Base-by-base conservation (phyloP, 306 rosid species). In the Vachellia collinsii region DNA sequence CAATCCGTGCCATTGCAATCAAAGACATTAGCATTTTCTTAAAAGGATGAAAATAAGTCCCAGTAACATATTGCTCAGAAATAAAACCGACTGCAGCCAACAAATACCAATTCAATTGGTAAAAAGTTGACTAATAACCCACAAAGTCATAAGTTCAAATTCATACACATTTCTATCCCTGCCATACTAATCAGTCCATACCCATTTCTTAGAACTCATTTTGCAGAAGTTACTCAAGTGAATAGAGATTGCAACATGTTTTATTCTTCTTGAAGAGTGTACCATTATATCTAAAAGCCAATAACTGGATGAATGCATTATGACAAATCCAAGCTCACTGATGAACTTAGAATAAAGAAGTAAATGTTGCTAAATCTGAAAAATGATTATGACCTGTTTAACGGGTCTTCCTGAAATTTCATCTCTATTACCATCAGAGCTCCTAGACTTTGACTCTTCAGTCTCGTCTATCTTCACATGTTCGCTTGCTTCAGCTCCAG, bases 361-460 rank as follows among this genome's bases (percentile, higher is more conserved):
- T n/a, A n/a, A n/a, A 63, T 38, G 48, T 54, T 34, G 75, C 39
- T 67, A 19, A 53, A 67, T 22, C 0, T n/a, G 17, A 68, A 86
- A 69, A 56, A 76, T 73, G 46, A 58, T 43, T 14, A 39, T 86
- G 77, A 93, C 99, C 95, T 92, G 89, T 74, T 82, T 78, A 85
- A 93, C 12, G 19, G 91, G 88, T 41, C 91, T 88, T 46, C 74
- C 84, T 50, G 89, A 82, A 80, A 80, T 72, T 66, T 85, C 87
- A 80, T 75, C 88, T 73, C 78, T 89, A 75, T 80, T 88, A 8
- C 83, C 85, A 79, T 75, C 91, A 5, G 77, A 68, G 69, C 37
- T 86, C 71, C 79, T 86, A 72, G 72, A 75, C 82, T 82, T 81
- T 53, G 81, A 62, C 67, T 79, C 83, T 80, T 41, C 43, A 29